phyloP scores from a whole-genome alignment of 805 yeast genomes.

The Phaffomyces antillensis region DNA sequence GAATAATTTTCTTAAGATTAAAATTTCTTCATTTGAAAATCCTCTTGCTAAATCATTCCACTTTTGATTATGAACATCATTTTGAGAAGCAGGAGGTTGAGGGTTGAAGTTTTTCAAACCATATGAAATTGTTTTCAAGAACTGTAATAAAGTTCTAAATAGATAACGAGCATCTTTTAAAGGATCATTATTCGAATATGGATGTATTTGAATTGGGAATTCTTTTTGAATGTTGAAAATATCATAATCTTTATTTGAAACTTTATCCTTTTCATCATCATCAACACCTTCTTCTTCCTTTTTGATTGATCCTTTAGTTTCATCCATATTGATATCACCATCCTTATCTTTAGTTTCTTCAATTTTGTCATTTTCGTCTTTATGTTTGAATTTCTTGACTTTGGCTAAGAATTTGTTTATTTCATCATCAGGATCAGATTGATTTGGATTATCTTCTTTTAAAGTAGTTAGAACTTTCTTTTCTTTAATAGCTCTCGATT shows the following conservation, averaged over 20 bases:
- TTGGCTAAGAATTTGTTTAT: conserved; percentile 24
- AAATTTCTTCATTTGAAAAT: conserved; percentile 77
- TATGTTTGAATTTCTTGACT: conserved; percentile 12
- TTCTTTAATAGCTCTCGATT: conserved; percentile 35
- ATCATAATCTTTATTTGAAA: conserved; percentile 22
- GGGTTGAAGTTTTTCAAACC: conserved; percentile 89
- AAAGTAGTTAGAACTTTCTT: conserved; percentile 30
- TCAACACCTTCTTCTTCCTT: neutral
- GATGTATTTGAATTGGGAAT: conserved; percentile 54
- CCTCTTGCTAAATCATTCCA: conserved; percentile 88
- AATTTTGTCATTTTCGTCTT: conserved; percentile 1
- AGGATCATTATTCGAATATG: conserved; percentile 47
- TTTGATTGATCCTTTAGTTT: conserved; percentile 3
- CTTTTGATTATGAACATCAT: conserved; percentile 41
- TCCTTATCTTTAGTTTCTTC: conserved; percentile 14
- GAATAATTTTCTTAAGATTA: conserved; percentile 67
- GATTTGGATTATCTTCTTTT: conserved; percentile 24
- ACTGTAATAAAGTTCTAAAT: conserved; percentile 83
- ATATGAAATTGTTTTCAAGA: conserved; percentile 81
- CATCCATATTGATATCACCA: conserved; percentile 26
- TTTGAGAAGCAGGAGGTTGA: conserved; percentile 49
- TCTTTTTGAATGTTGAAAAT: conserved; percentile 40
- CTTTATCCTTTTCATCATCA: conserved; percentile 9
- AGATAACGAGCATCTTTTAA: conserved; percentile 82
- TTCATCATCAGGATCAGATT: conserved; percentile 32